These are phyloP conservation scores for Aspergillus panamensis DNA, from an alignment of 495 filamentous ascomycete species.

Conservation along the genomic window DNA sequence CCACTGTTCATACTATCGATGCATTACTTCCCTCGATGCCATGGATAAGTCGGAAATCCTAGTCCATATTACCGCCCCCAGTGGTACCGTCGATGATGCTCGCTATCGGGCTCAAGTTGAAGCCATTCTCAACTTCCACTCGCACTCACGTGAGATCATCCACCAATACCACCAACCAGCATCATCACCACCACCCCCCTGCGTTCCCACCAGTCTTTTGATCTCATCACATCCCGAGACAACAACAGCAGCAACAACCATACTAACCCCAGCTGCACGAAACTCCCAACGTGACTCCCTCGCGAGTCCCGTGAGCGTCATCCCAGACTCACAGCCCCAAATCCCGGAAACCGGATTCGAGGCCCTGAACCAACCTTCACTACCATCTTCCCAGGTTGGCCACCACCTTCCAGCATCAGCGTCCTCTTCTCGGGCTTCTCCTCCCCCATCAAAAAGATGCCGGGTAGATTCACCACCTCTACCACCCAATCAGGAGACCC, in stretches of 20 bases:
- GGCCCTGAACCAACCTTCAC: slow-evolving; percentile 2
- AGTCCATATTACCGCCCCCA: slow-evolving; percentile 65
- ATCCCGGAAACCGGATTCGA: slow-evolving; percentile 1
- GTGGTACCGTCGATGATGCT: slow-evolving; percentile 56
- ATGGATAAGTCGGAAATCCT: slow-evolving; percentile 54
- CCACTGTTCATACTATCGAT: not conserved
- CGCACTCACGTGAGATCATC: slow-evolving; percentile 30
- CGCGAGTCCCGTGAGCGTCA: slow-evolving; percentile 42
- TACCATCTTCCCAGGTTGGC: not conserved
- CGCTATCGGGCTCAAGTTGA: slow-evolving; percentile 58
- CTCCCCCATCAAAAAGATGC: slow-evolving; percentile 25
- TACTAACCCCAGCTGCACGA: not conserved
- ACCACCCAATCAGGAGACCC: not conserved
- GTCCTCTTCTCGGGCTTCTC: not conserved
- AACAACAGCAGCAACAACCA: not conserved
- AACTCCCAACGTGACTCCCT: slow-evolving; percentile 32
- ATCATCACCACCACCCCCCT: not conserved
- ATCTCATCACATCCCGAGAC: not conserved
- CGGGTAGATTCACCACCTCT: slow-evolving; percentile 20
- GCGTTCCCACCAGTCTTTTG: slow-evolving; percentile 4
- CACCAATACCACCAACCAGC: not conserved
- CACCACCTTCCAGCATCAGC: not conserved
- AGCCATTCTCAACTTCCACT: slow-evolving; percentile 58
- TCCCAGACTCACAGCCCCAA: slow-evolving; percentile 45
- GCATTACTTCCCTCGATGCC: not conserved